Conservation (phyloP, 1,284 basidiomycete species). For the Pyrrhoderma noxium region DNA sequence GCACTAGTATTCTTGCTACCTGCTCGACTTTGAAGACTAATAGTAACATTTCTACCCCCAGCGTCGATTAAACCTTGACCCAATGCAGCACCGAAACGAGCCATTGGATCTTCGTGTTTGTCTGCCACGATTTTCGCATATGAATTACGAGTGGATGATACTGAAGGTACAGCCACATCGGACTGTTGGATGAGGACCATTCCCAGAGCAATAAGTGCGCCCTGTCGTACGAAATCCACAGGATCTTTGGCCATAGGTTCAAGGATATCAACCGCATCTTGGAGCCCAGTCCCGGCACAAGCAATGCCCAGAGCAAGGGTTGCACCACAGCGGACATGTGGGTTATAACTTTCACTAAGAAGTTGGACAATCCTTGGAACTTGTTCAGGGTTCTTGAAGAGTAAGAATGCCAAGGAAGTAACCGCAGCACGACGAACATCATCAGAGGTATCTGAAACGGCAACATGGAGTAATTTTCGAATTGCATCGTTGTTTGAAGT, state of each 20-base stretch:
- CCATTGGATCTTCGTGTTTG: constrained; percentile 97
- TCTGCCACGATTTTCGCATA: constrained; percentile 86
- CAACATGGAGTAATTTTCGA: constrained; percentile 84
- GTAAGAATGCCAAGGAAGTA: constrained; percentile 86
- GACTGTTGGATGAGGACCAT: constrained; percentile 96
- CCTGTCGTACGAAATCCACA: constrained; percentile 95
- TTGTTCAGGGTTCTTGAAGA: constrained; percentile 92
- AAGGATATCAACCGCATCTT: constrained; percentile 91
- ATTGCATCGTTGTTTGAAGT: constrained; percentile 91
- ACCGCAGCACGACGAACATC: constrained; percentile 94
- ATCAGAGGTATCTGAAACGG: constrained; percentile 94
- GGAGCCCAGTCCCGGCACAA: constrained; percentile 93
- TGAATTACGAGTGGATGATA: constrained; percentile 70
- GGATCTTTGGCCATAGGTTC: constrained; percentile 97
- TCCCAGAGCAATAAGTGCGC: constrained; percentile 90
- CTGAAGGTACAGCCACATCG: constrained; percentile 78
- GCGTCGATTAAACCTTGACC: constrained; percentile 96
- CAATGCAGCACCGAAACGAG: constrained; percentile 90
- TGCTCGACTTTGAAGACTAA: constrained; percentile 85
- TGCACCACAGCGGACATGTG: constrained; percentile 94
- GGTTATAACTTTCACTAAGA: constrained; percentile 94
- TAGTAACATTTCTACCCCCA: constrained; percentile 90
- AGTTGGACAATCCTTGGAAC: constrained; percentile 94
- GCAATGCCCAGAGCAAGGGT: constrained; percentile 92
- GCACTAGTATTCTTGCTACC: constrained; percentile 88